Conservation (phyloP, 1,284 basidiomycete genomes). For the Ustilago bromivora region DNA sequence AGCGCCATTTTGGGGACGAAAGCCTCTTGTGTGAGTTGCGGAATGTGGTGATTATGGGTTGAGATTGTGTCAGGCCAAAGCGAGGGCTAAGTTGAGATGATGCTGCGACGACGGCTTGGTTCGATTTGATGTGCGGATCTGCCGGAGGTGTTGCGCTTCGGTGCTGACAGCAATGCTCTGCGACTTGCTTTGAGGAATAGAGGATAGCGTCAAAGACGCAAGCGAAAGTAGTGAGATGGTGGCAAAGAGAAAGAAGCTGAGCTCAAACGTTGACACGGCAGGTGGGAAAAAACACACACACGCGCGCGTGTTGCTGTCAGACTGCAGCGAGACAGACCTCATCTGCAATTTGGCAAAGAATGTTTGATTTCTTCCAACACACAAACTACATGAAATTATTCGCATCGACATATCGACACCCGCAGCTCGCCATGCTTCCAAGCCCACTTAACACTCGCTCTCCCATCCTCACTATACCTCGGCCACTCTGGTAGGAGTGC, state of each 20-base stretch:
- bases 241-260: neutral
- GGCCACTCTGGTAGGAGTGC: conserved; percentile 36
- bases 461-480: conserved; percentile 24
- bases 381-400: neutral
- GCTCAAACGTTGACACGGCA: neutral
- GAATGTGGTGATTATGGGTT: neutral
- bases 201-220: neutral
- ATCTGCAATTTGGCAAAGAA: neutral
- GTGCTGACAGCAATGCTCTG: too few relatives aligned
- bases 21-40: neutral
- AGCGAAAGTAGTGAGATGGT: neutral
- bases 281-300: too few relatives aligned
- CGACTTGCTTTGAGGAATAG: too few relatives aligned
- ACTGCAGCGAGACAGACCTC: neutral
- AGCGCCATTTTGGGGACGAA: conserved; percentile 37
- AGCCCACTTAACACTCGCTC: conserved; percentile 13
- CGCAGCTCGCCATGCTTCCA: conserved; percentile 8
- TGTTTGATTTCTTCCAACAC: neutral
- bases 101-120: too few relatives aligned
- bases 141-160: too few relatives aligned
- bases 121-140: too few relatives aligned
- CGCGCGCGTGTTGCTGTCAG: neutral
- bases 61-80: neutral
- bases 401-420: neutral
- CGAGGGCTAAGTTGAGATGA: too few relatives aligned